phyloP scores from a whole-genome alignment of 108 stramenopile genomes.

The Hondaea fermentalgiana region DNA sequence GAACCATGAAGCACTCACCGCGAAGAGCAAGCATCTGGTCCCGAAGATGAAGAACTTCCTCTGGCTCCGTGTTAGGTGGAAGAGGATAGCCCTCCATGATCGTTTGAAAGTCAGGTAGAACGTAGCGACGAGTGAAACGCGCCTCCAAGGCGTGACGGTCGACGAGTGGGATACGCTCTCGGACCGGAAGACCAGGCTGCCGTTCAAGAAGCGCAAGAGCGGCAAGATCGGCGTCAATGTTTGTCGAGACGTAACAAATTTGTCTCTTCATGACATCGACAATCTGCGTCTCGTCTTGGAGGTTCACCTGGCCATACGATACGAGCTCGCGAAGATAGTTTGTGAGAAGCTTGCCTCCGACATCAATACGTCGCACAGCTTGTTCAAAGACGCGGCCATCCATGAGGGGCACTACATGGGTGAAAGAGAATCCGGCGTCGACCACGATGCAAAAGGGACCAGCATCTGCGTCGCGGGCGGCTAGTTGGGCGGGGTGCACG shows the following conservation, averaged over 20 bases:
- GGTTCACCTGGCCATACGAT: slow-evolving; percentile 47
- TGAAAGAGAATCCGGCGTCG: slow-evolving; percentile 45
- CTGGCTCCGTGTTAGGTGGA: not conserved
- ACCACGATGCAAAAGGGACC: slow-evolving; percentile 33
- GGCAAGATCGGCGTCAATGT: slow-evolving; percentile 31
- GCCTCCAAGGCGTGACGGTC: not conserved
- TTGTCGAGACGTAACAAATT: slow-evolving; percentile 30
- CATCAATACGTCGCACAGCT: slow-evolving; percentile 38
- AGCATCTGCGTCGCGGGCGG: not conserved
- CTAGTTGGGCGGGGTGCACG: not conserved
- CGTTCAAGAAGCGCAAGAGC: not conserved
- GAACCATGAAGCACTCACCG: slow-evolving; percentile 43
- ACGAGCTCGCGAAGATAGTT: slow-evolving; percentile 49
- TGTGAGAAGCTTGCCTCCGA: slow-evolving; percentile 54
- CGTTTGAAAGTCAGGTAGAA: slow-evolving; percentile 45
- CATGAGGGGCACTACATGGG: slow-evolving; percentile 36
- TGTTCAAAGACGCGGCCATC: slow-evolving; percentile 2
- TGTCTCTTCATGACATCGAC: slow-evolving; percentile 26
- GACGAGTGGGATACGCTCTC: not conserved
- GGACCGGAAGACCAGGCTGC: not conserved
- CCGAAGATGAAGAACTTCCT: not conserved
- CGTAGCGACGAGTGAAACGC: slow-evolving; percentile 29
- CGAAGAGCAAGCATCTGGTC: slow-evolving; percentile 21
- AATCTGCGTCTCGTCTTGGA: slow-evolving; percentile 47
- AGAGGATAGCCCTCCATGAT: slow-evolving; percentile 33